These are phyloP conservation scores for Calonectria fujianensis DNA, from an alignment of 2,329 filamentous ascomycete genomes.

Conservation along the genomic window DNA sequence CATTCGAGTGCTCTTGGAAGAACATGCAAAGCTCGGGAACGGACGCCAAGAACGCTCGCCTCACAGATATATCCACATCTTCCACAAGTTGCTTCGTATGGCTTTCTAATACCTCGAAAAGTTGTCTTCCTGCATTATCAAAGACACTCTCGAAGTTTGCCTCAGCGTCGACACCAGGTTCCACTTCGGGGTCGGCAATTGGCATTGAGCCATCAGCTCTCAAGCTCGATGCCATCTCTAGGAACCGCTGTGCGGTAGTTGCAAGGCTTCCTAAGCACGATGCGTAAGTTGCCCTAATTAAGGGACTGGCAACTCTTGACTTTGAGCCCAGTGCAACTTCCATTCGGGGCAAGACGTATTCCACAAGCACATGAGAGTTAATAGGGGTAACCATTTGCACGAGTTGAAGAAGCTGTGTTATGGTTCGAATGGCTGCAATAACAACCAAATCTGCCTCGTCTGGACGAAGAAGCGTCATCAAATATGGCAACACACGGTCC, in stretches of 20 bases:
- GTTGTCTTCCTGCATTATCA: slow-evolving; percentile 88
- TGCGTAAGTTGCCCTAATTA: slow-evolving; percentile 93
- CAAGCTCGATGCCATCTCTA: slow-evolving; percentile 93
- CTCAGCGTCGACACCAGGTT: slow-evolving; percentile 80
- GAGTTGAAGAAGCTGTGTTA: slow-evolving; percentile 91
- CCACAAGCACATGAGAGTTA: slow-evolving; percentile 81
- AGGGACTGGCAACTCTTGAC: slow-evolving; percentile 71
- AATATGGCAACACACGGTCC: slow-evolving; percentile 92
- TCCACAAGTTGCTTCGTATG: slow-evolving; percentile 94
- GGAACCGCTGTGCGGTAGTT: slow-evolving; percentile 87
- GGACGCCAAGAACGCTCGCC: slow-evolving; percentile 92
- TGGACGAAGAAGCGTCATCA: slow-evolving; percentile 84
- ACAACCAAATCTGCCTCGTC: slow-evolving; percentile 91
- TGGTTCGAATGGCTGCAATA: slow-evolving; percentile 87
- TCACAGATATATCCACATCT: slow-evolving; percentile 88
- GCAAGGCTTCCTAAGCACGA: slow-evolving; percentile 93
- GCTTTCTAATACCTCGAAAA: slow-evolving; percentile 88
- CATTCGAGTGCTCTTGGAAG: slow-evolving; percentile 93
- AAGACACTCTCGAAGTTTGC: slow-evolving; percentile 88
- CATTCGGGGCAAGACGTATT: slow-evolving; percentile 80
- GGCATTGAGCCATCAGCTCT: slow-evolving; percentile 88
- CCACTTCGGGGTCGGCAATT: slow-evolving; percentile 85
- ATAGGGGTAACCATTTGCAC: slow-evolving; percentile 90
- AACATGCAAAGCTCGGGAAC: slow-evolving; percentile 96
- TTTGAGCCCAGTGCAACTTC: slow-evolving; percentile 71